Evolutionary conservation across 768 basidiomycete species (phyloP).

Genomic region (Macrolepiota dolichaula): DNA sequence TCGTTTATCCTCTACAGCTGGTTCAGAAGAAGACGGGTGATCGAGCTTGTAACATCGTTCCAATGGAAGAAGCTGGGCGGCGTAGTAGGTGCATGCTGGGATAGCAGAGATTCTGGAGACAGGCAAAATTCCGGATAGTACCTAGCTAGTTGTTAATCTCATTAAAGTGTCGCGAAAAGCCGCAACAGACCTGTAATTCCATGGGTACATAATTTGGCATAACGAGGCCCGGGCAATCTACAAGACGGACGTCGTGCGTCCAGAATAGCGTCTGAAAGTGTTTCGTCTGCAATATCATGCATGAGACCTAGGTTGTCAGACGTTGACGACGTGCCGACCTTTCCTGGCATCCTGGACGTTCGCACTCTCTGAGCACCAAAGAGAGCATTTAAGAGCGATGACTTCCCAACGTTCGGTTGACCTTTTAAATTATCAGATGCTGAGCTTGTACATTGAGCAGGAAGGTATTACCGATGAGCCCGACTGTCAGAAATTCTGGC

Average conservation of each 20-base stretch:
- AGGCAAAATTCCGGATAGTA: constrained; percentile 67
- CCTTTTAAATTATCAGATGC: constrained; percentile 37
- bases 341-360: constrained; percentile 85
- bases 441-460: too few relatives aligned
- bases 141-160: constrained; percentile 31
- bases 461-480: constrained; percentile 60
- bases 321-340: constrained; percentile 40
- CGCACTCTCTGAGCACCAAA: constrained; percentile 77
- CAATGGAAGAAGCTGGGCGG: constrained; percentile 67
- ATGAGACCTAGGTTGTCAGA: neutral
- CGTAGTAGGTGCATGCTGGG: constrained; percentile 76
- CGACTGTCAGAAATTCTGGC: constrained; percentile 69
- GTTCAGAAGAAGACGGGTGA: constrained; percentile 42
- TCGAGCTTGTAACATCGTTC: constrained; percentile 64
- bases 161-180: neutral
- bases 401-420: constrained; percentile 96
- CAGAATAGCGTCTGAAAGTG: constrained; percentile 94
- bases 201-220: constrained; percentile 81
- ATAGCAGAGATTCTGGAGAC: constrained; percentile 84
- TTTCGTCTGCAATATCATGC: constrained; percentile 61
- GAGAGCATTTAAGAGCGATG: constrained; percentile 86
- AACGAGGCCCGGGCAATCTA: constrained; percentile 94
- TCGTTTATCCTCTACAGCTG: constrained; percentile 56
- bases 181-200: constrained; percentile 66
- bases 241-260: constrained; percentile 82